phyloP scores from a whole-genome alignment of 108 stramenopile species.

The Pseudonitzschia pungens region DNA sequence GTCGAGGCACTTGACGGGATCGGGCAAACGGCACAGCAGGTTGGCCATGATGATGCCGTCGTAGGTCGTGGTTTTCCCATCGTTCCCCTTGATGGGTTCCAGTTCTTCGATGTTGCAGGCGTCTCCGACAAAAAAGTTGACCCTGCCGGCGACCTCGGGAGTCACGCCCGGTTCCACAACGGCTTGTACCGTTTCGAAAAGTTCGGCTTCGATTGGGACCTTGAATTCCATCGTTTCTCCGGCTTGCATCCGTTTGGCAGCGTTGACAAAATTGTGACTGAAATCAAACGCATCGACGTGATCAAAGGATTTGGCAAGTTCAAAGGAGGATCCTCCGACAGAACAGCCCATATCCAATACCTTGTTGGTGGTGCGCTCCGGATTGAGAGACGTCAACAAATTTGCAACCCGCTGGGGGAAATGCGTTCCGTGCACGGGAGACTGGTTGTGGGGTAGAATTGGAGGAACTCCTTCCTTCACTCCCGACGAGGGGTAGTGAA shows the following conservation, averaged over 20 bases:
- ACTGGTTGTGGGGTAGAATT: conserved; percentile 55
- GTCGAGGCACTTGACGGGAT: conserved; percentile 82
- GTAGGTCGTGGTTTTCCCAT: conserved; percentile 69
- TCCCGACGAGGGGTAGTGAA: conserved; percentile 76
- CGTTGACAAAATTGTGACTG: conserved; percentile 74
- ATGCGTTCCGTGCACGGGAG: conserved; percentile 60
- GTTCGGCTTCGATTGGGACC: conserved; percentile 79
- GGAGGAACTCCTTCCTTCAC: conserved; percentile 49
- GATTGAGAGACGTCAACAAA: conserved; percentile 51
- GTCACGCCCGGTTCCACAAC: conserved; percentile 61
- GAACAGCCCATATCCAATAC: conserved; percentile 91
- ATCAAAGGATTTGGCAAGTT: conserved; percentile 82
- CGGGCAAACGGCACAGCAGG: conserved; percentile 87
- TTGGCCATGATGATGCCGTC: conserved; percentile 92
- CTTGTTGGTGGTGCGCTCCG: conserved; percentile 46
- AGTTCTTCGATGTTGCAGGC: conserved; percentile 77
- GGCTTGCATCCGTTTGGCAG: conserved; percentile 76
- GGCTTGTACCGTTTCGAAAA: conserved; percentile 62
- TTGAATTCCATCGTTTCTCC: conserved; percentile 62
- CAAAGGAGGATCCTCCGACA: conserved; percentile 89
- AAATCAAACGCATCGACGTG: conserved; percentile 92
- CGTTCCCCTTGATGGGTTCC: conserved; percentile 28
- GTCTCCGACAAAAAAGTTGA: conserved; percentile 86
- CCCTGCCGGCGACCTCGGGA: conserved; percentile 47
- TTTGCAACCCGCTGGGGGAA: conserved; percentile 77